Conservation (phyloP, 2,329 filamentous ascomycete genomes). For the Xylaria sp. region DNA sequence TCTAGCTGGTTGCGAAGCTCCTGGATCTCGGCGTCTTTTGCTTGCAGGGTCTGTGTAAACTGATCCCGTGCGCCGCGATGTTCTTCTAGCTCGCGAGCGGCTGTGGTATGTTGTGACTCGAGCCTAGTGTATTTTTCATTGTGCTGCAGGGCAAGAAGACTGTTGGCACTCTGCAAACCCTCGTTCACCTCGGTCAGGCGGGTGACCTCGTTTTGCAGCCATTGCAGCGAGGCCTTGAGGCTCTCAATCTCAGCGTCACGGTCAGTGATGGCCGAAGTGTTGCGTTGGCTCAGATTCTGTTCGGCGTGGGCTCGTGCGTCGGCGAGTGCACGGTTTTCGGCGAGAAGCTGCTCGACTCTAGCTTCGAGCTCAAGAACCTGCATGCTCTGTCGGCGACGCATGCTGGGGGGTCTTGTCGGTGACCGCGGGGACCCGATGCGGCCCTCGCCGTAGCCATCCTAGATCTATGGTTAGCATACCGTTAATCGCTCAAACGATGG, state of each 20-base stretch:
- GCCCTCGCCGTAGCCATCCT: slow-evolving; percentile 96
- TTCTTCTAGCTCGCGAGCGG: slow-evolving; percentile 75
- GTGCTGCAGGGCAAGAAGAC: slow-evolving; percentile 78
- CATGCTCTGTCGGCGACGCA: slow-evolving; percentile 97
- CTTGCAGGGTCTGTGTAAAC: slow-evolving; percentile 72
- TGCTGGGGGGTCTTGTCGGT: slow-evolving; percentile 91
- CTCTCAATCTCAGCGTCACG: slow-evolving; percentile 88
- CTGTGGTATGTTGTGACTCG: slow-evolving; percentile 72
- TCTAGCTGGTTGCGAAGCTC: slow-evolving; percentile 82
- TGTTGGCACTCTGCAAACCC: slow-evolving; percentile 79
- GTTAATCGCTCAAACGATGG: neutral
- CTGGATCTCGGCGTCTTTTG: slow-evolving; percentile 86
- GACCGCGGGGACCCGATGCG: slow-evolving; percentile 87
- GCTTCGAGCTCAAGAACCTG: slow-evolving; percentile 92
- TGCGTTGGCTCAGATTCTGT: slow-evolving; percentile 70
- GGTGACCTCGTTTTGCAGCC: slow-evolving; percentile 82
- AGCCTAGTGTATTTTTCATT: slow-evolving; percentile 75
- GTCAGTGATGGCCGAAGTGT: slow-evolving; percentile 77
- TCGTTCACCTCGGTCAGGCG: slow-evolving; percentile 86
- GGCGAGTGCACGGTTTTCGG: slow-evolving; percentile 83
- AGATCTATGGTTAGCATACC: slow-evolving; percentile 40
- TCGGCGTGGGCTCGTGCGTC: slow-evolving; percentile 78
- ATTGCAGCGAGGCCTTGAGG: slow-evolving; percentile 80
- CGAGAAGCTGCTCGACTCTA: slow-evolving; percentile 82
- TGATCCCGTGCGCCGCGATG: slow-evolving; percentile 71